Evolutionary conservation across 129 eudicot species (phyloP).

Genomic region (Gnaphalium uliginosum): DNA sequence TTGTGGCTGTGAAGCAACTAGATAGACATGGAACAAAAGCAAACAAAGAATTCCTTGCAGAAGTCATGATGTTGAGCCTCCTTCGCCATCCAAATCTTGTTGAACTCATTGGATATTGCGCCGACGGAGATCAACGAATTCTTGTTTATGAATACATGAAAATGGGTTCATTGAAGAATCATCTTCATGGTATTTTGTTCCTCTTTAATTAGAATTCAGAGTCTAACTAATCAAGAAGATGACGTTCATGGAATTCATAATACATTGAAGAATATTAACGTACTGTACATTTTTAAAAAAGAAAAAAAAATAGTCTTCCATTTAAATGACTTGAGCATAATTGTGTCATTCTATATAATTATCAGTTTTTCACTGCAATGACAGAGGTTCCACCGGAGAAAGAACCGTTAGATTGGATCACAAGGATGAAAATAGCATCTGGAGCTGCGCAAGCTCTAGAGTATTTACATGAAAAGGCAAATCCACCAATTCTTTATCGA

Average conservation of each 20-base stretch:
- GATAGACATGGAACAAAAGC: slow-evolving; percentile 66
- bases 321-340: neutral
- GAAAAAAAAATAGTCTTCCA: neutral
- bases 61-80: slow-evolving; percentile 53
- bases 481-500: slow-evolving; percentile 66
- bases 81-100: slow-evolving; percentile 66
- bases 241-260: neutral
- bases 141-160: slow-evolving; percentile 64
- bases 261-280: neutral
- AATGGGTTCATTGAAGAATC: slow-evolving; percentile 44
- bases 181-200: slow-evolving; percentile 51
- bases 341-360: slow-evolving; percentile 8
- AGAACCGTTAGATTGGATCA: slow-evolving; percentile 59
- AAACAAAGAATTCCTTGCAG: slow-evolving; percentile 60
- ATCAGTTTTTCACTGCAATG: slow-evolving; percentile 3
- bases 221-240: neutral
- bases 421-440: slow-evolving; percentile 73
- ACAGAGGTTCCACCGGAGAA: slow-evolving; percentile 46
- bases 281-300: neutral
- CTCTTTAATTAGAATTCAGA: neutral
- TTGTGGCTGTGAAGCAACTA: slow-evolving; percentile 71
- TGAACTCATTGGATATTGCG: slow-evolving; percentile 65
- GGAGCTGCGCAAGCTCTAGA: slow-evolving; percentile 73
- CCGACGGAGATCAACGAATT: slow-evolving; percentile 81
- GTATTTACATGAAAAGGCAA: slow-evolving; percentile 64